Conservation (phyloP, 495 filamentous ascomycete genomes). For the Penicillium goetzii region DNA sequence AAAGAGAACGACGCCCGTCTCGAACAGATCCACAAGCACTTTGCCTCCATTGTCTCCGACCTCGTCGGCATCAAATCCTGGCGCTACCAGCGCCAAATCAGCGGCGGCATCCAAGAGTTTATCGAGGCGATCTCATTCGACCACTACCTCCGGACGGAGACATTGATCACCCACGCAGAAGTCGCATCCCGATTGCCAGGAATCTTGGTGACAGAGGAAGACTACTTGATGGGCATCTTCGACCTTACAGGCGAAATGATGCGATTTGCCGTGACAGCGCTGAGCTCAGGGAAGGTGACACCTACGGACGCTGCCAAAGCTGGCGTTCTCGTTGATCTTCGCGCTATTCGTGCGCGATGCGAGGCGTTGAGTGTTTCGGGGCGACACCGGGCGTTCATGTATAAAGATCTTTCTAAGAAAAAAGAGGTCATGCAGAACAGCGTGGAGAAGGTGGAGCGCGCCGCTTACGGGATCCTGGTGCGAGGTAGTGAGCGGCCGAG, state of each 20-base stretch:
- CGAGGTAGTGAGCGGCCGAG: slow-evolving; percentile 85
- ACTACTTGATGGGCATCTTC: slow-evolving; percentile 90
- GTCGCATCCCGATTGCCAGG: slow-evolving; percentile 56
- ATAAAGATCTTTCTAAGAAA: slow-evolving; percentile 75
- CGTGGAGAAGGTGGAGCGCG: slow-evolving; percentile 91
- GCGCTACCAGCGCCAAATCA: slow-evolving; percentile 79
- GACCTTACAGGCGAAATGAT: slow-evolving; percentile 95
- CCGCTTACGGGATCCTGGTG: slow-evolving; percentile 83
- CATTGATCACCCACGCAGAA: slow-evolving; percentile 66
- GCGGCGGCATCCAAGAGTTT: slow-evolving; percentile 82
- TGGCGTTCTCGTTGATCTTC: slow-evolving; percentile 70
- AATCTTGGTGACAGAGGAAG: slow-evolving; percentile 72
- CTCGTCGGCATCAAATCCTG: slow-evolving; percentile 77
- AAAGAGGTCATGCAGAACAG: slow-evolving; percentile 81
- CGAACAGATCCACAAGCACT: slow-evolving; percentile 67
- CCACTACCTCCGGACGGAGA: slow-evolving; percentile 82
- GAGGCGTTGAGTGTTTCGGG: slow-evolving; percentile 65
- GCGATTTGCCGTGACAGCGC: slow-evolving; percentile 83
- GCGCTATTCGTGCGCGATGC: slow-evolving; percentile 70
- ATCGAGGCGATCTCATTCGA: slow-evolving; percentile 86
- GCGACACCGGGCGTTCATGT: slow-evolving; percentile 42
- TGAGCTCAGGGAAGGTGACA: slow-evolving; percentile 39
- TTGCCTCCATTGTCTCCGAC: slow-evolving; percentile 69
- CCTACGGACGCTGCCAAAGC: slow-evolving; percentile 32
- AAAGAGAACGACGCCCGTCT: slow-evolving; percentile 67